Base-by-base conservation (phyloP, 2,329 filamentous ascomycete species). In the Ophiostoma pallidulum region DNA sequence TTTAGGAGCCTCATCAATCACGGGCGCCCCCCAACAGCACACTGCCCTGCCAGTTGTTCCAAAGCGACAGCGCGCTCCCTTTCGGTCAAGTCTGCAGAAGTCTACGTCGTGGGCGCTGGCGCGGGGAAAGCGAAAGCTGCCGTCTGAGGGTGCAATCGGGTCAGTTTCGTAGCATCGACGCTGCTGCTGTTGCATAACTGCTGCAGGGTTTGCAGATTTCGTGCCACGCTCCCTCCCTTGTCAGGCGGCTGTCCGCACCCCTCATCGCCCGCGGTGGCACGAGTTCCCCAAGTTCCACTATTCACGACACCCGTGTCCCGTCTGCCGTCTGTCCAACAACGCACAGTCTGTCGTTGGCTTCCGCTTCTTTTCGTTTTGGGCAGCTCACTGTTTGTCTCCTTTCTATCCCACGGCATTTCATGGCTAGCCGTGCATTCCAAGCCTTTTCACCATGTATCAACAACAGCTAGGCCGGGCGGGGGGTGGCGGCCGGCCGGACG, bases 191-290 rank as follows among this genome's bases (percentile, higher is more conserved):
- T n/a, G n/a, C n/a, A n/a, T n/a, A n/a, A n/a, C n/a, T n/a, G n/a
- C n/a, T n/a, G n/a, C n/a, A n/a, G n/a, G n/a, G n/a, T n/a, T n/a
- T n/a, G n/a, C n/a, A n/a, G n/a, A n/a, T n/a, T n/a, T n/a, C n/a
- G n/a, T n/a, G n/a, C n/a, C n/a, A n/a, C n/a, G n/a, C n/a, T n/a
- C 22, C 16, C 20, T 20, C 20, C 41, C 36, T 37, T 36, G 47
- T 43, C 31, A 31, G 33, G 41, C 43, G 47, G 41, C 19, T 37
- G 35, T 19, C 16, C 9, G 26, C 32, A 43, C 48, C 48, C 48
- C 48, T 50, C 48, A 46, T 31, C 45, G 19, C 48, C 18, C n/a
- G n/a, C n/a, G 43, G 48, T 50, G 48, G 48, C 43, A 43, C 43
- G 41, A 43, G 39, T 43, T 39, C 20, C 35, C 16, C 19, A 47